Conservation (phyloP, 2,329 filamentous ascomycete genomes). For the Neopestalotiopsis rosae region DNA sequence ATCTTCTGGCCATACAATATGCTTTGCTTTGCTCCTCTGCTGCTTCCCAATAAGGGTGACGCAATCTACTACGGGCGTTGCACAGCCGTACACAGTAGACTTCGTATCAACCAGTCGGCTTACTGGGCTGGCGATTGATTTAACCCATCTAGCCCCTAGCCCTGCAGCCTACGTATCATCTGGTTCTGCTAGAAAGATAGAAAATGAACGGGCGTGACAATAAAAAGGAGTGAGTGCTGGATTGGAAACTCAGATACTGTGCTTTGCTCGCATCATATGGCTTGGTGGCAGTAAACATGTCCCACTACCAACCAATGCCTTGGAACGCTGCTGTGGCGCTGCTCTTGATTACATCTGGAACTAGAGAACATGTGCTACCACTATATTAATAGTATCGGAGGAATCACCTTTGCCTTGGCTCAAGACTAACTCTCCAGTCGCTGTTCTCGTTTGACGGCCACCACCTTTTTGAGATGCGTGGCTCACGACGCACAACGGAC, state of each 20-base stretch:
- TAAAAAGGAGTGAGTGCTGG: not conserved
- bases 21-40: not conserved
- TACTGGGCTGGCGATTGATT: not conserved
- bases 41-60: not conserved
- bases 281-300: not conserved
- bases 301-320: not conserved
- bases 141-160: not conserved
- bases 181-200: not conserved
- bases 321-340: not conserved
- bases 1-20: not conserved
- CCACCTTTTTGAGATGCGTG: not conserved
- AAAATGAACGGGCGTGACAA: not conserved
- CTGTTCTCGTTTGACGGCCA: not conserved
- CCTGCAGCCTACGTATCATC: constrained; percentile 1
- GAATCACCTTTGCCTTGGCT: not conserved
- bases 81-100: not conserved
- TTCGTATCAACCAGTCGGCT: not conserved
- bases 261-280: not conserved
- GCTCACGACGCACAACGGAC: not conserved
- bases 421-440: not conserved
- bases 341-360: not conserved
- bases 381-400: constrained; percentile 12
- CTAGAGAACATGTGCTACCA: not conserved
- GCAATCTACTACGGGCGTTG: not conserved
- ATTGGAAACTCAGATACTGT: not conserved